These are phyloP conservation scores for Sclerotinia nivalis DNA, from an alignment of 2,329 filamentous ascomycete species.

Conservation along the genomic window DNA sequence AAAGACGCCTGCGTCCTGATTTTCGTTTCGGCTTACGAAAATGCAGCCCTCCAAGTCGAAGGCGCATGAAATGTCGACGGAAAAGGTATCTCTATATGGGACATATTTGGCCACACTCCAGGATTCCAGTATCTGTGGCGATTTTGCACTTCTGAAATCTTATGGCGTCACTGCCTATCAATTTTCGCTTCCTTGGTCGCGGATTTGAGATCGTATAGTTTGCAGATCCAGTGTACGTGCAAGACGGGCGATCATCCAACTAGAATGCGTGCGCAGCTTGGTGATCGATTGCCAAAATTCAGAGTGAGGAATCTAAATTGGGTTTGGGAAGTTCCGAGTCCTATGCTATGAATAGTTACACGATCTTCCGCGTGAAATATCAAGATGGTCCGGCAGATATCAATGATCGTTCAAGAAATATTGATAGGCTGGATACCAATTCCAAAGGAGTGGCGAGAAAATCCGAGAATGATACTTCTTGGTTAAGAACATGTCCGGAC, in stretches of 20 bases:
- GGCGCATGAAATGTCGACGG: constrained; percentile 72
- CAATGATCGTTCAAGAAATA: constrained; percentile 78
- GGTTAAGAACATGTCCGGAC: constrained; percentile 71
- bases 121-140: constrained; percentile 69
- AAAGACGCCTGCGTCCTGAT: constrained; percentile 56
- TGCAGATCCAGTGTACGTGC: constrained; percentile 81
- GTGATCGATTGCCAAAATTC: constrained; percentile 73
- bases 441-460: constrained; percentile 73
- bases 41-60: constrained; percentile 82
- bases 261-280: constrained; percentile 79
- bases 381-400: constrained; percentile 59
- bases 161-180: constrained; percentile 73
- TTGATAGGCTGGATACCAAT: constrained; percentile 70
- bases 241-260: constrained; percentile 73
- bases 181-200: constrained; percentile 80
- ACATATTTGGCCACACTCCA: constrained; percentile 77
- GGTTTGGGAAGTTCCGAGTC: constrained; percentile 84
- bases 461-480: constrained; percentile 75
- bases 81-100: constrained; percentile 80
- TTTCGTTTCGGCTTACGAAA: constrained; percentile 81
- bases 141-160: constrained; percentile 72
- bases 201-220: constrained; percentile 86
- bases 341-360: constrained; percentile 93
- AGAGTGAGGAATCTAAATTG: constrained; percentile 66
- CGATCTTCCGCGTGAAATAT: constrained; percentile 79